Evolutionary conservation across 495 filamentous ascomycete species (phyloP).

Genomic region (Podospora pseudoanserina): DNA sequence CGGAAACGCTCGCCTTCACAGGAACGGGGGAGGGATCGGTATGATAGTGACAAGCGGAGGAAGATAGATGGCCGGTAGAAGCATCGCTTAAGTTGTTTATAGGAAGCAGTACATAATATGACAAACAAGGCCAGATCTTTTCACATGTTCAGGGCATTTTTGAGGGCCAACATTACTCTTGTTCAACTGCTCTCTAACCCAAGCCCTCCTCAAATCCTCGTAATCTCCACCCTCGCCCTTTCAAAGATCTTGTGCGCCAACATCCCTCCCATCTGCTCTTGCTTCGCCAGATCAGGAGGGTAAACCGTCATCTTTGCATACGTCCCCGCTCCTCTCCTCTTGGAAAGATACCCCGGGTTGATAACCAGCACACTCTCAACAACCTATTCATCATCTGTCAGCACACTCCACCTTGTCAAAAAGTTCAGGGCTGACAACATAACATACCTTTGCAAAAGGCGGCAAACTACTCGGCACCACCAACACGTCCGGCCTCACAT

Average conservation of each 20-base stretch:
- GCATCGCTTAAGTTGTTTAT: background rate
- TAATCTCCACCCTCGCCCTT: slow-evolving; percentile 79
- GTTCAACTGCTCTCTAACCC: background rate
- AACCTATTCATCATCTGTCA: slow-evolving; percentile 51
- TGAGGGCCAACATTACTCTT: background rate
- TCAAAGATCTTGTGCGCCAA: slow-evolving; percentile 73
- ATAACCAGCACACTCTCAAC: slow-evolving; percentile 80
- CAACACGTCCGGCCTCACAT: slow-evolving; percentile 77
- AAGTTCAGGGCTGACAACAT: no score
- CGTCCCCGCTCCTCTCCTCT: slow-evolving; percentile 72
- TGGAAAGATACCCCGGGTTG: slow-evolving; percentile 85
- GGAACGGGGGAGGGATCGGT: slow-evolving; percentile 55
- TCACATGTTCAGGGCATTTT: background rate
- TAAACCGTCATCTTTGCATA: slow-evolving; percentile 74
- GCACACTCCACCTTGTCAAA: background rate
- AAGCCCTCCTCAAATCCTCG: slow-evolving; percentile 56
- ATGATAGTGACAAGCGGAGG: slow-evolving; percentile 62
- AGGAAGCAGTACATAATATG: background rate
- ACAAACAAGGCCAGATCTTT: background rate
- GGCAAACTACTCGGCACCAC: slow-evolving; percentile 78
- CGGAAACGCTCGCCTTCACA: slow-evolving; percentile 64
- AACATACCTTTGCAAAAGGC: slow-evolving; percentile 78
- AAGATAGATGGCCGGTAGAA: slow-evolving; percentile 49
- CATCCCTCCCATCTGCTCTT: slow-evolving; percentile 52
- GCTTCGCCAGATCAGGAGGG: slow-evolving; percentile 57